phyloP scores from a whole-genome alignment of 1,139 yeast genomes.

The Geotrichum siamense region DNA sequence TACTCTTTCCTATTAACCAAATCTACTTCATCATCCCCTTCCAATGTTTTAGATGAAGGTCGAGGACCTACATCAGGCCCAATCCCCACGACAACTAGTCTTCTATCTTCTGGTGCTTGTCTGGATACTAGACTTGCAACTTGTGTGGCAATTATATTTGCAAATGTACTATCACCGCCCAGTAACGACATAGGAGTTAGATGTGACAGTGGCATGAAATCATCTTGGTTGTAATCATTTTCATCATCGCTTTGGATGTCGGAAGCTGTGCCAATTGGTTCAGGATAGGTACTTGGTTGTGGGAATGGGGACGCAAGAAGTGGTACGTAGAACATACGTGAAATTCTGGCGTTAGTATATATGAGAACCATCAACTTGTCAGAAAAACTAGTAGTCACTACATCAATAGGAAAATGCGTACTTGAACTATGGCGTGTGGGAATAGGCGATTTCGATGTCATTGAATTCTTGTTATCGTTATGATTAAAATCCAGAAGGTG shows the following conservation, averaged over 20 bases:
- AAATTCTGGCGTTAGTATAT: slow-evolving; percentile 31
- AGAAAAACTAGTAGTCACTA: slow-evolving; percentile 29
- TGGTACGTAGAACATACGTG: slow-evolving; percentile 30
- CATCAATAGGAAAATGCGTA: slow-evolving; percentile 26
- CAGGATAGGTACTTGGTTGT: neutral
- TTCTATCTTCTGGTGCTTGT: slow-evolving; percentile 34
- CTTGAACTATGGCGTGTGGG: neutral
- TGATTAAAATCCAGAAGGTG: too few species aligned
- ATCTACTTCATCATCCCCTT: slow-evolving; percentile 22
- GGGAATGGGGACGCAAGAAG: slow-evolving; percentile 23
- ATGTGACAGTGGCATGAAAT: slow-evolving; percentile 31
- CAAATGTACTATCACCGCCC: slow-evolving; percentile 29
- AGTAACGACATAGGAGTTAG: slow-evolving; percentile 34
- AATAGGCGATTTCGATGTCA: too few species aligned
- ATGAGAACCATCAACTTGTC: slow-evolving; percentile 35
- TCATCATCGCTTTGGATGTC: slow-evolving; percentile 10
- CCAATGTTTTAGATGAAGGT: too few species aligned
- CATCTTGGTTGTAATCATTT: slow-evolving; percentile 20
- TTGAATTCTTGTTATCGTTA: too few species aligned
- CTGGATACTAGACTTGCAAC: slow-evolving; percentile 34
- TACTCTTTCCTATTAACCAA: slow-evolving; percentile 30
- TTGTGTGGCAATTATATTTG: slow-evolving; percentile 34
- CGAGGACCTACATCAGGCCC: slow-evolving; percentile 32
- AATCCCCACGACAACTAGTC: slow-evolving; percentile 35
- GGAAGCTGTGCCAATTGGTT: neutral